Conservation (phyloP, 805 yeast genomes). For the Debaryomyces hansenii region DNA sequence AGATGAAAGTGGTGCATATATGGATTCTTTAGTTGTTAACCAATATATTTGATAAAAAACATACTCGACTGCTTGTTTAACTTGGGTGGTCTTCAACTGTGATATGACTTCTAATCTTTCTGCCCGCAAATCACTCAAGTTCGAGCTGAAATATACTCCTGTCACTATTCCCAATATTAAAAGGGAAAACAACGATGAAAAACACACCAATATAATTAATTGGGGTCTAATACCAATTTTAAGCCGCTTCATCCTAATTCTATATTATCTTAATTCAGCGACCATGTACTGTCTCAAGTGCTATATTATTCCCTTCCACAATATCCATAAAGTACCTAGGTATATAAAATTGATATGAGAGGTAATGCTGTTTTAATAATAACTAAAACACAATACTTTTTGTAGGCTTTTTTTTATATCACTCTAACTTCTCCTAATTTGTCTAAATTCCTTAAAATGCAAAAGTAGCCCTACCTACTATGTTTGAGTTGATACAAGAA, state of each 20-base stretch:
- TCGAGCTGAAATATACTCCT: constrained; percentile 67
- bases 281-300: not conserved
- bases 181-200: constrained; percentile 69
- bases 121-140: constrained; percentile 59
- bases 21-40: constrained; percentile 58
- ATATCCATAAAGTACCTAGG: not conserved
- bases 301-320: not conserved
- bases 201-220: constrained; percentile 66
- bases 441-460: no score
- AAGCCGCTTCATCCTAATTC: constrained; percentile 33
- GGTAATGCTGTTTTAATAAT: no score
- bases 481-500: no score
- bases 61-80: constrained; percentile 63
- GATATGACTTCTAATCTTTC: constrained; percentile 78
- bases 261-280: not conserved
- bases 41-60: constrained; percentile 69
- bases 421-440: no score
- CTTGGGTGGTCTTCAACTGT: constrained; percentile 76
- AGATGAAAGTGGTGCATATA: constrained; percentile 59
- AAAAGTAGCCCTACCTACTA: no score
- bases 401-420: no score
- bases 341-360: not conserved
- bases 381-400: no score
- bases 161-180: constrained; percentile 73
- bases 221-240: constrained; percentile 74